Percentiles rank a stretch among this genome's conserved stretches.
phyloP scores from a whole-genome alignment of 208 protist genomes.

The Spongospora subterranea region DNA sequence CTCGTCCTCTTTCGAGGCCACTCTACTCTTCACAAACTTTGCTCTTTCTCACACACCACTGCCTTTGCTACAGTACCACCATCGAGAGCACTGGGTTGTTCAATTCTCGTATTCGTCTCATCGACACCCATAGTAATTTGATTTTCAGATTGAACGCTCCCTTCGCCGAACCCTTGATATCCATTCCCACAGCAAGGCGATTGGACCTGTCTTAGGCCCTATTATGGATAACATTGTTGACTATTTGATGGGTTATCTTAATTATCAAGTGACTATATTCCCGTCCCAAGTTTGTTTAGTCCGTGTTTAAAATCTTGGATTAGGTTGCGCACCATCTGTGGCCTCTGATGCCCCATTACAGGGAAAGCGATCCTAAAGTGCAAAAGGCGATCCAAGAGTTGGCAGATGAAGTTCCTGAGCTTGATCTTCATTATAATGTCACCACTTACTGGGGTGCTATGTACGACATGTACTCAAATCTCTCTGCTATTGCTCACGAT shows the following conservation, averaged over 20 bases:
- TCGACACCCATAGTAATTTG: neutral
- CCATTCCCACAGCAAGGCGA: neutral
- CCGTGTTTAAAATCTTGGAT: neutral
- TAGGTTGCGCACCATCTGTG: constrained; percentile 32
- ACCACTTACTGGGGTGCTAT: constrained; percentile 47
- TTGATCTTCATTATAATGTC: constrained; percentile 46
- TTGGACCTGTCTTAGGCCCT: neutral
- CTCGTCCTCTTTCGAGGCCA: neutral
- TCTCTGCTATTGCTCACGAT: neutral
- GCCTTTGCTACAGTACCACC: neutral
- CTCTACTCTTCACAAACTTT: constrained; percentile 47
- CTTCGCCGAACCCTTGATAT: constrained; percentile 32
- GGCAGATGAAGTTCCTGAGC: constrained; percentile 30
- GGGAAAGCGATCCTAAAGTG: neutral
- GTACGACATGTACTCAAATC: constrained; percentile 31
- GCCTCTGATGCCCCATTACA: constrained; percentile 45
- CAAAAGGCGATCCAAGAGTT: neutral
- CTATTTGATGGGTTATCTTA: constrained; percentile 32
- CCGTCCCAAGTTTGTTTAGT: neutral
- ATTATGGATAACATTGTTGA: neutral
- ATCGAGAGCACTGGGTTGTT: constrained; percentile 21
- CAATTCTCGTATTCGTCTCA: neutral
- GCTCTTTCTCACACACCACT: constrained; percentile 17
- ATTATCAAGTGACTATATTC: constrained; percentile 31
- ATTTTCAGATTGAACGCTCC: neutral